phyloP scores from a whole-genome alignment of 805 yeast species.

The Wickerhamiella alocasiicola region DNA sequence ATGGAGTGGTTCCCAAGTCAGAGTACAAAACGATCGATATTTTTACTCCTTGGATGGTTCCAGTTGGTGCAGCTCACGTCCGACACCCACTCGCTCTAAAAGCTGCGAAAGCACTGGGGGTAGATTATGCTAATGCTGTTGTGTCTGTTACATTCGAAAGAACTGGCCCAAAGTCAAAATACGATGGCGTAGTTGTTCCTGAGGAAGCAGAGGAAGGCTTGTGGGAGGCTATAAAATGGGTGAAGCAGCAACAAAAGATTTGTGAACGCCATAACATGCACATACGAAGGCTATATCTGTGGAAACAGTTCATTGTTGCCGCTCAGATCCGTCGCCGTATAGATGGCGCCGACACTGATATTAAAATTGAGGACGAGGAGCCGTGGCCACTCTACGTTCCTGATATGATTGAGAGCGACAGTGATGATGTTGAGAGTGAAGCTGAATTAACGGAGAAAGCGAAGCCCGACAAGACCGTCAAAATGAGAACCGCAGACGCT shows the following conservation, averaged over 20 bases:
- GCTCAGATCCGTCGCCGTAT: slow-evolving; percentile 23
- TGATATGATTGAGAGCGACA: slow-evolving; percentile 1
- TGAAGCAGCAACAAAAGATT: slow-evolving; percentile 32
- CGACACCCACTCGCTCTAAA: slow-evolving; percentile 39
- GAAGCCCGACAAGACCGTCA: neutral
- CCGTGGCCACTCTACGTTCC: slow-evolving; percentile 5
- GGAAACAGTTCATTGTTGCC: slow-evolving; percentile 29
- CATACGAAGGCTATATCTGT: slow-evolving; percentile 27
- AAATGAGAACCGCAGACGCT: neutral
- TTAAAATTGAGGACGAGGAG: slow-evolving; percentile 5
- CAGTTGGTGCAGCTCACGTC: slow-evolving; percentile 59
- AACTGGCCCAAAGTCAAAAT: slow-evolving; percentile 37
- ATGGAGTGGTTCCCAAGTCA: slow-evolving; percentile 63
- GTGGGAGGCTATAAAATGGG: slow-evolving; percentile 35
- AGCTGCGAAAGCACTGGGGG: slow-evolving; percentile 58
- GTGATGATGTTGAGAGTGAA: neutral
- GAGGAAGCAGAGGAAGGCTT: slow-evolving; percentile 50
- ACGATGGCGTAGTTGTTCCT: slow-evolving; percentile 68
- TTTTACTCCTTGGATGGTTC: slow-evolving; percentile 69
- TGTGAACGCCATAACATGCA: slow-evolving; percentile 30
- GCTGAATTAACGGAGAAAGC: neutral
- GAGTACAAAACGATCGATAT: slow-evolving; percentile 76
- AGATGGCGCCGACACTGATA: slow-evolving; percentile 19
- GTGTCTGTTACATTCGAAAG: slow-evolving; percentile 64
- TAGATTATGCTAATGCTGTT: slow-evolving; percentile 81